Conservation (phyloP, 192 early-diverging fungal species). For the Chytriomyces confervae region DNA sequence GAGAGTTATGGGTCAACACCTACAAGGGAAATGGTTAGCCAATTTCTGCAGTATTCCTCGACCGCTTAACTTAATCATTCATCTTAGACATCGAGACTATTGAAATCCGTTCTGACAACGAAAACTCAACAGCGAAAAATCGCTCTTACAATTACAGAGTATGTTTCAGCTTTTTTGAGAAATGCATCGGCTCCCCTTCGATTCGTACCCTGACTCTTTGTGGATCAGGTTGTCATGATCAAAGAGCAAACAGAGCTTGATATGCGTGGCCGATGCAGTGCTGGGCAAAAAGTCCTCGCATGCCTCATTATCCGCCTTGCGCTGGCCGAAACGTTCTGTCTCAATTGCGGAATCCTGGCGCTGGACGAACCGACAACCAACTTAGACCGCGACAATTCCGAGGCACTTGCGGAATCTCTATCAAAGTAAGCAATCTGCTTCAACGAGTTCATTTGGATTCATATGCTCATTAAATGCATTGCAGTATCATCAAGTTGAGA, state of each 20-base stretch:
- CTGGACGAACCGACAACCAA: conserved; percentile 99
- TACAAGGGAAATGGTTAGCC: conserved; percentile 84
- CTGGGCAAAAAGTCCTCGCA: conserved; percentile 96
- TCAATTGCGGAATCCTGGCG: conserved; percentile 91
- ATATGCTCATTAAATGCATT: neutral
- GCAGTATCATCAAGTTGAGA: conserved; percentile 79
- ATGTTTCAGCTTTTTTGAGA: conserved; percentile 14
- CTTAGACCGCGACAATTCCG: conserved; percentile 86
- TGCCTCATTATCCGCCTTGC: conserved; percentile 96
- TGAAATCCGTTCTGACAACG: conserved; percentile 90
- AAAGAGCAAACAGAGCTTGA: conserved; percentile 83
- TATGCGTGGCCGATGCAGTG: conserved; percentile 94
- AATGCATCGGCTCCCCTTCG: neutral
- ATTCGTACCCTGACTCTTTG: neutral
- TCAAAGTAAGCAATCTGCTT: conserved; percentile 58
- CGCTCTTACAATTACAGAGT: conserved; percentile 87
- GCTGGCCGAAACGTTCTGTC: conserved; percentile 92
- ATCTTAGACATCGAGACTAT: conserved; percentile 89
- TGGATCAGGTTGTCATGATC: conserved; percentile 83
- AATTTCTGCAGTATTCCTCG: neutral
- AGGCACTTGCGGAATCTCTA: conserved; percentile 82
- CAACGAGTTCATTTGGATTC: conserved; percentile 18
- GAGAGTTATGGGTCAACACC: conserved; percentile 94
- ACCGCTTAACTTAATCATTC: neutral
- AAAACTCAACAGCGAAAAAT: conserved; percentile 66